phyloP scores from a whole-genome alignment of 257 asterid genomes.

The Nicotiana paniculata region DNA sequence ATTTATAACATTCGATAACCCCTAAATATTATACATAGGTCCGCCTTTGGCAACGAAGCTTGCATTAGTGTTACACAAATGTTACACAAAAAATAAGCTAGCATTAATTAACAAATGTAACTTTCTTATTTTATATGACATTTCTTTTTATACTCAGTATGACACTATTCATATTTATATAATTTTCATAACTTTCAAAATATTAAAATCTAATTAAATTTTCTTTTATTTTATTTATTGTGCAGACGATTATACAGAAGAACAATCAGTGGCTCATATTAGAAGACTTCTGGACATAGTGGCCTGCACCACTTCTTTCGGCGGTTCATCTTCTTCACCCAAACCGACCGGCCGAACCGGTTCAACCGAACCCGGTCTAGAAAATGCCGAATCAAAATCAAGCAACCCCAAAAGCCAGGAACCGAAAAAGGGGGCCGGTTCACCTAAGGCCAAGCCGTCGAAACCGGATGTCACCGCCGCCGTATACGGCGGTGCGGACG shows the following conservation, averaged over 20 bases:
- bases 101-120: too few species aligned
- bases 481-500: conserved; percentile 6
- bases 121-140: too few species aligned
- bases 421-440: conserved; percentile 23
- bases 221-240: not conserved
- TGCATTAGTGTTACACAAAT: too few species aligned
- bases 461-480: conserved; percentile 19
- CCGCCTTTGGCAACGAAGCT: too few species aligned
- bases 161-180: too few species aligned
- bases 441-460: conserved; percentile 27
- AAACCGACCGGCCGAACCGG: conserved; percentile 34
- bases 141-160: too few species aligned
- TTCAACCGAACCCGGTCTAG: conserved; percentile 26
- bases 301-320: conserved; percentile 94
- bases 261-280: conserved; percentile 72
- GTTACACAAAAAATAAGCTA: too few species aligned
- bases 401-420: conserved; percentile 32
- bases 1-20: too few species aligned
- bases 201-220: too few species aligned
- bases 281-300: conserved; percentile 84
- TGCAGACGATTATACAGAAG: conserved; percentile 74
- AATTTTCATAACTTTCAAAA: too few species aligned
- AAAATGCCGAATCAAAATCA: conserved; percentile 25
- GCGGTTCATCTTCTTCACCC: conserved; percentile 45
- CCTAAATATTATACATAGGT: too few species aligned